phyloP scores from a whole-genome alignment of 108 stramenopile species.

The Cyclotella cryptica region DNA sequence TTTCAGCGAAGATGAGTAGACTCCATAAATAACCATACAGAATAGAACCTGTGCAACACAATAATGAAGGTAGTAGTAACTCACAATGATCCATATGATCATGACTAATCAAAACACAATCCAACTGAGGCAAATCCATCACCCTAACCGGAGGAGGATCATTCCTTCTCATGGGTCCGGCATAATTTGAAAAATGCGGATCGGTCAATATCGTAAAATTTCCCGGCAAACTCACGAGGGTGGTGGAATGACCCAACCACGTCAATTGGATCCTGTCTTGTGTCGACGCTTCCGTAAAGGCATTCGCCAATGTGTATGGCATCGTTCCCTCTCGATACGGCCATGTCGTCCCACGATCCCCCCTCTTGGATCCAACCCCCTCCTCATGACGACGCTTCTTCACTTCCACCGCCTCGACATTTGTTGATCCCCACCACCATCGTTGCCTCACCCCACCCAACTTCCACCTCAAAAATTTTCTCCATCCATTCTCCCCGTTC shows the following conservation, averaged over 20 bases:
- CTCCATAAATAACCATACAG: background rate
- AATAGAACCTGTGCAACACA: background rate
- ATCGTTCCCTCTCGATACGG: conserved; percentile 6
- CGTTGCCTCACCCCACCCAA: conserved; percentile 26
- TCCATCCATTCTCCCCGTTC: conserved; percentile 69
- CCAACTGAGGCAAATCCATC: conserved; percentile 60
- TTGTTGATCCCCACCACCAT: background rate
- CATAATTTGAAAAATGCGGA: conserved; percentile 75
- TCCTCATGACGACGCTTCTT: no score
- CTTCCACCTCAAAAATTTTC: conserved; percentile 68
- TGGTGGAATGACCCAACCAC: conserved; percentile 88
- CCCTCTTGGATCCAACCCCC: background rate
- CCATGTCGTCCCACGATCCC: background rate
- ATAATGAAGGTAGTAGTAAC: background rate
- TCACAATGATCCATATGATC: conserved; percentile 87
- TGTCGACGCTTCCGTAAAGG: background rate
- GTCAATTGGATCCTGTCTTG: conserved; percentile 59
- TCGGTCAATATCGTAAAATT: conserved; percentile 78
- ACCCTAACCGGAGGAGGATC: conserved; percentile 64
- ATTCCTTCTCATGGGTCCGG: conserved; percentile 65
- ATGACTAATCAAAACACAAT: conserved; percentile 85
- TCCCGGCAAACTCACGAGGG: conserved; percentile 61
- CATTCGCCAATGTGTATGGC: background rate
- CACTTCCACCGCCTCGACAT: no score
- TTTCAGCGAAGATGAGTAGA: background rate